phyloP scores from a whole-genome alignment of 2,329 filamentous ascomycete species.

The Scedosporium boydii region DNA sequence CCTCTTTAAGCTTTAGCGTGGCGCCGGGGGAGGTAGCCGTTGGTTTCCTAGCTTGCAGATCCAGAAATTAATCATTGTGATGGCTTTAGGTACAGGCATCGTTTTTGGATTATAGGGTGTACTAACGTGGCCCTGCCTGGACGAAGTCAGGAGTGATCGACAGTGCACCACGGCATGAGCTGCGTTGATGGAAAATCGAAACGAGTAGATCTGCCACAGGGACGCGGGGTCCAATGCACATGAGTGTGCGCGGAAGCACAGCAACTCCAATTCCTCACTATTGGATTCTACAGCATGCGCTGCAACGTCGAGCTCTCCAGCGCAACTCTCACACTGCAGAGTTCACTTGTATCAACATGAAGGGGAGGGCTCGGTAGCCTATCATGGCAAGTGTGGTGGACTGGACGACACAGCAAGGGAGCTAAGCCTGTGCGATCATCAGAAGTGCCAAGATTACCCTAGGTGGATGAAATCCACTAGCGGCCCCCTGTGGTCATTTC shows the following conservation, averaged over 20 bases:
- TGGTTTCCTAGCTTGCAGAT: too few species aligned
- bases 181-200: neutral
- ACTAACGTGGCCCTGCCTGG: neutral
- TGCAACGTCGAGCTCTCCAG: neutral
- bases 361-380: neutral
- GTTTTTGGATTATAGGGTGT: too few species aligned
- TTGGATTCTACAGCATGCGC: neutral
- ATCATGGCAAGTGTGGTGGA: neutral
- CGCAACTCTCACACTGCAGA: neutral
- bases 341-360: neutral
- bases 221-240: neutral
- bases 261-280: neutral
- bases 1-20: too few species aligned
- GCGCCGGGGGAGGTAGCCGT: too few species aligned
- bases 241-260: neutral
- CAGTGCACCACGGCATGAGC: neutral
- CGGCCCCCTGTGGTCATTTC: constrained; percentile 1
- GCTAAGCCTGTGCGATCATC: neutral
- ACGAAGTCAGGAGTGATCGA: neutral
- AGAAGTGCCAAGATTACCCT: neutral
- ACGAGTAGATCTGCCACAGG: neutral
- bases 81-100: too few species aligned
- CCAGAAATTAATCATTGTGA: too few species aligned
- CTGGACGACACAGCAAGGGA: too few species aligned
- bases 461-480: neutral